These are phyloP conservation scores for Triadica sebifera DNA, from an alignment of 345 rosid species.

Conservation along the genomic window DNA sequence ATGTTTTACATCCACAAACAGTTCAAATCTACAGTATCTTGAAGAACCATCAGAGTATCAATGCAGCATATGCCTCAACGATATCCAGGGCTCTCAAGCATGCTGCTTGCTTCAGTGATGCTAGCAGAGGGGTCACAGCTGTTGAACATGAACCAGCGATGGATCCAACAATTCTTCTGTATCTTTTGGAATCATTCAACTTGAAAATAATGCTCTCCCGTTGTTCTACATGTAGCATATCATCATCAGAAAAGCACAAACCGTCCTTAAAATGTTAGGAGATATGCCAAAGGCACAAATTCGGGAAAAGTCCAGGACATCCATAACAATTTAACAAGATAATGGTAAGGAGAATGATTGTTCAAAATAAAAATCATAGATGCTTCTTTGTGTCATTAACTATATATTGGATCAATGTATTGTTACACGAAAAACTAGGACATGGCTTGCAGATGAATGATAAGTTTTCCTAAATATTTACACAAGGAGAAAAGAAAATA, in stretches of 20 bases:
- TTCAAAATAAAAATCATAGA: not conserved
- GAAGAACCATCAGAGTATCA: not conserved
- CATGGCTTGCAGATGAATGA: not conserved
- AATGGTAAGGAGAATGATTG: not conserved
- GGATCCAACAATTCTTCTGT: conserved; percentile 79
- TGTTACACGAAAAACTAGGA: not conserved
- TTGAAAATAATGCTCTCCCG: conserved; percentile 61
- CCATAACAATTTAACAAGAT: not conserved
- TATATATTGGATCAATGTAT: too few relatives aligned
- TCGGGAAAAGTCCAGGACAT: too few relatives aligned
- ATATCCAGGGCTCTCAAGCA: conserved; percentile 80
- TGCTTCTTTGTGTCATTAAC: too few relatives aligned
- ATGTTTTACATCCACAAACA: conserved; percentile 1
- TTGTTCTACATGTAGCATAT: conserved; percentile 38
- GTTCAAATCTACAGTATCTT: not conserved
- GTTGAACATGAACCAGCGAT: conserved; percentile 72
- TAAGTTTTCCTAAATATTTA: too few relatives aligned
- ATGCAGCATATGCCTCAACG: conserved; percentile 52
- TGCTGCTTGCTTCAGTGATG: conserved; percentile 58
- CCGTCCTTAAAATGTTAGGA: not conserved
- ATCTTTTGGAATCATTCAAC: conserved; percentile 67
- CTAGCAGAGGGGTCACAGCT: conserved; percentile 75
- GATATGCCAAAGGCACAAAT: too few relatives aligned
- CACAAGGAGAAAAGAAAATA: too few relatives aligned
- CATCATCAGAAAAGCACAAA: conserved; percentile 7